Base-by-base conservation (phyloP, 2,329 filamentous ascomycete genomes). In the Cladophialophora yegresii region DNA sequence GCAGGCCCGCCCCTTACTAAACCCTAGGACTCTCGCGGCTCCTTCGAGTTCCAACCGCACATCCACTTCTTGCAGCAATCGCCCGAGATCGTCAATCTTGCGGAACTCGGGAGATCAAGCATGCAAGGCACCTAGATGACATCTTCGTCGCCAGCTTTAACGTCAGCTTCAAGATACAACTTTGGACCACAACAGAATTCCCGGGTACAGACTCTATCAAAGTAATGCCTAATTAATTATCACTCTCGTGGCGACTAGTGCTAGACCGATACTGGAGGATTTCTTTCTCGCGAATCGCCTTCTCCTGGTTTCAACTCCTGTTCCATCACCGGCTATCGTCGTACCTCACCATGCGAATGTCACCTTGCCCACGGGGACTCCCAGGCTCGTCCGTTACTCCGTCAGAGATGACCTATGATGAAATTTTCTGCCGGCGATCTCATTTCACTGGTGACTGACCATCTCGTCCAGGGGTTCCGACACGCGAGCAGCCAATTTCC, bases 401-500 rank as follows among this genome's bases (percentile, higher is more conserved):
- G n/a, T 49, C 55, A 36, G 30, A 20, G 9, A n/a, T 58, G 55
- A 20, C 3, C 54, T 51, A 51, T 51, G 47, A 51, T 51, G 47
- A 51, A 23, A 28, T 28, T 26, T 23, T 10, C 20, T 22, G 47
- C 36, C 5, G 47, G 13, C 47, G 22, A 51, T 51, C 47, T 50
- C 47, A 51, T 51, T 13, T 51, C 26, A 26, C 47, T 51, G 47
- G 20, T 54, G 47, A 50, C 51, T 54, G 51, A 13, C 4, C 51
- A 10, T 10, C 22, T 28, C 28, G 51, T 54, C 51, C 23, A 32
- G 51, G 51, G 51, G 51, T 5, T 54, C 51, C 12, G 51, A 40
- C 43, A 26, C 36, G 40, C 22, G 16, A 43, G 16, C 23, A 49
- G 36, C 57, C 54, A 67, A 67, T 67, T 67, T 67, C 66, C 66